Percentiles rank a stretch among this genome's conserved stretches.
phyloP scores from a whole-genome alignment of 768 basidiomycete genomes.

The Solioccasus polychromus region DNA sequence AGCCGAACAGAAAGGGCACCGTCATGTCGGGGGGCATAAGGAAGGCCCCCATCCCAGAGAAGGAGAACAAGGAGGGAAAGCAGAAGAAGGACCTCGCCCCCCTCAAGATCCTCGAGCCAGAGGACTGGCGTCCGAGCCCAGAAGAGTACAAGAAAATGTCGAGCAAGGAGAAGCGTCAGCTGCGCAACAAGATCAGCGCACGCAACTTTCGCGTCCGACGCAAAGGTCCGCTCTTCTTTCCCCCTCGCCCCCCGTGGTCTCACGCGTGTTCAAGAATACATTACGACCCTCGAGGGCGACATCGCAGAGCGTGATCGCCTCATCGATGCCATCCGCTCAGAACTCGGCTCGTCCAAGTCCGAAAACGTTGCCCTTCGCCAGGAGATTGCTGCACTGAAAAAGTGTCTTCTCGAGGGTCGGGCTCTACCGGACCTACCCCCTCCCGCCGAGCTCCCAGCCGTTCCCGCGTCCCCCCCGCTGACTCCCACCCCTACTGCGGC shows the following conservation, averaged over 20 bases:
- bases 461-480: constrained; percentile 42
- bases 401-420: constrained; percentile 67
- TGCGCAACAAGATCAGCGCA: constrained; percentile 95
- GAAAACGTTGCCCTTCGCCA: constrained; percentile 84
- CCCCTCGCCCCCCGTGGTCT: neutral
- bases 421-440: constrained; percentile 46
- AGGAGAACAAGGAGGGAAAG: constrained; percentile 28
- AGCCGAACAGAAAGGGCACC: constrained; percentile 61
- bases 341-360: constrained; percentile 72
- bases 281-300: constrained; percentile 88
- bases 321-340: constrained; percentile 81
- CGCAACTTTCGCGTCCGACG: constrained; percentile 92
- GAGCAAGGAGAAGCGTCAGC: constrained; percentile 93
- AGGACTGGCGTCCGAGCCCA: constrained; percentile 83
- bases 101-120: constrained; percentile 37
- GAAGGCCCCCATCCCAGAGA: constrained; percentile 49
- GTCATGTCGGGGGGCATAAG: constrained; percentile 71
- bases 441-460: constrained; percentile 38
- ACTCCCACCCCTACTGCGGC: constrained; percentile 18
- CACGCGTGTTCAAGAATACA: constrained; percentile 66
- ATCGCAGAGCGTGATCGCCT: constrained; percentile 90
- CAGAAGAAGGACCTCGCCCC: constrained; percentile 27
- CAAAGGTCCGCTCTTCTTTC: constrained; percentile 59
- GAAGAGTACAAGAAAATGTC: constrained; percentile 96
- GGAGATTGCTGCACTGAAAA: constrained; percentile 73